These are phyloP conservation scores for Picea sitchensis DNA, from an alignment of 75 land plant genomes.

Conservation along the genomic window DNA sequence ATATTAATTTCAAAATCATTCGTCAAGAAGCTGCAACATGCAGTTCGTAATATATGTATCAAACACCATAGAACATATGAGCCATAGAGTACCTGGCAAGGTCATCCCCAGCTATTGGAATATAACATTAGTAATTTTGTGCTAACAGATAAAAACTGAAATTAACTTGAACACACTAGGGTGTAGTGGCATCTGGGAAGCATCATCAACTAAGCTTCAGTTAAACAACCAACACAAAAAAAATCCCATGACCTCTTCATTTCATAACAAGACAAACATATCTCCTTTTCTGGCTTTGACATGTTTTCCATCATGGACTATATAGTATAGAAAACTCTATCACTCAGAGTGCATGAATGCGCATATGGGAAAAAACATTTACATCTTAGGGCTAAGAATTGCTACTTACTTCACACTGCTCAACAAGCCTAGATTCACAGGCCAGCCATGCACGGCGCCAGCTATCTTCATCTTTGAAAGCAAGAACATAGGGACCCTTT, in stretches of 20 bases:
- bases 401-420: constrained; percentile 56
- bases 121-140: background rate
- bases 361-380: background rate
- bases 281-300: background rate
- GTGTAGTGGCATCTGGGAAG: background rate
- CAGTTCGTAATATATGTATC: background rate
- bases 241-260: background rate
- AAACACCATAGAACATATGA: background rate
- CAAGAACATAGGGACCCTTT: constrained; percentile 66
- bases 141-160: background rate
- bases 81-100: background rate
- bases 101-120: background rate
- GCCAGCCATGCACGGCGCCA: constrained; percentile 44
- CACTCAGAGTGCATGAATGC: background rate
- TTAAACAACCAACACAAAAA: background rate
- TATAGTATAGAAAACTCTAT: background rate
- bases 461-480: constrained; percentile 46
- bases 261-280: background rate
- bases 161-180: background rate
- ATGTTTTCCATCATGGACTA: background rate
- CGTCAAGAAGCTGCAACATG: too few relatives aligned
- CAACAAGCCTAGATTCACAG: constrained; percentile 38
- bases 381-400: background rate
- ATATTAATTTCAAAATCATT: too few relatives aligned
- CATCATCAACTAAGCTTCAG: background rate